Percentiles rank a stretch among this genome's conserved stretches.
phyloP scores from a whole-genome alignment of 371 early-diverging fungal species.

The Saksenaea vasiformis region DNA sequence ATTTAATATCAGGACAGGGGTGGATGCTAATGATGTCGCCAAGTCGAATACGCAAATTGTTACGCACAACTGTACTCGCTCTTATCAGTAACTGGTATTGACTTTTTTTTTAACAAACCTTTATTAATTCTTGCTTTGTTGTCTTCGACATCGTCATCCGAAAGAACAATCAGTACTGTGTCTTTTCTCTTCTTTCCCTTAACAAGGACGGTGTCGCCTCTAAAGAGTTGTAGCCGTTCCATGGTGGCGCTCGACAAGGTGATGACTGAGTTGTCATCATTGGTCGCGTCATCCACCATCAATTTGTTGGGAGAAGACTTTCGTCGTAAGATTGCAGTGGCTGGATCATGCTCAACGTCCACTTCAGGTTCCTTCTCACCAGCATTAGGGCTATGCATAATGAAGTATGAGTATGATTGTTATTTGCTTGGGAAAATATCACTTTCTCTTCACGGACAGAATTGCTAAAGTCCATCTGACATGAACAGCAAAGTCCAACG shows the following conservation, averaged over 20 bases:
- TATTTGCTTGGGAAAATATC: neutral
- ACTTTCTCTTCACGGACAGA: neutral
- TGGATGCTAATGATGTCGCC: slow-evolving; percentile 99
- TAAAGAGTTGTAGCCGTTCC: slow-evolving; percentile 90
- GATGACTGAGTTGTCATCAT: slow-evolving; percentile 96
- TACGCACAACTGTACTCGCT: slow-evolving; percentile 74
- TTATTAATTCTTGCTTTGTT: slow-evolving; percentile 94
- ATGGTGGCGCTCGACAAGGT: slow-evolving; percentile 89
- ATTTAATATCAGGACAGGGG: slow-evolving; percentile 94
- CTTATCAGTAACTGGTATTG: neutral
- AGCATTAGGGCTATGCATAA: slow-evolving; percentile 42
- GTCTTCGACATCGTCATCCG: slow-evolving; percentile 91
- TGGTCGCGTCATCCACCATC: slow-evolving; percentile 95
- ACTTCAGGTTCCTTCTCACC: slow-evolving; percentile 39
- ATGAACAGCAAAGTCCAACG: neutral
- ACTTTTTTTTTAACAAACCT: slow-evolving; percentile 38
- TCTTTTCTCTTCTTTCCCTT: slow-evolving; percentile 99
- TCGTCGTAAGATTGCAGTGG: slow-evolving; percentile 93
- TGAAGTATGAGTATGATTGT: neutral
- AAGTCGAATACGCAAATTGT: slow-evolving; percentile 96
- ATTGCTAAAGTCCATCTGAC: neutral
- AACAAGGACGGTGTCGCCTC: slow-evolving; percentile 94
- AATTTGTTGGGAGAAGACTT: slow-evolving; percentile 97
- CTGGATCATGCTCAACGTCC: slow-evolving; percentile 77
- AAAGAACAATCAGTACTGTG: slow-evolving; percentile 93